A percentile compares a stretch with the other conserved stretches of the same genome.
Conservation (phyloP, 2,329 filamentous ascomycete species). For the Dactylellina sp. region DNA sequence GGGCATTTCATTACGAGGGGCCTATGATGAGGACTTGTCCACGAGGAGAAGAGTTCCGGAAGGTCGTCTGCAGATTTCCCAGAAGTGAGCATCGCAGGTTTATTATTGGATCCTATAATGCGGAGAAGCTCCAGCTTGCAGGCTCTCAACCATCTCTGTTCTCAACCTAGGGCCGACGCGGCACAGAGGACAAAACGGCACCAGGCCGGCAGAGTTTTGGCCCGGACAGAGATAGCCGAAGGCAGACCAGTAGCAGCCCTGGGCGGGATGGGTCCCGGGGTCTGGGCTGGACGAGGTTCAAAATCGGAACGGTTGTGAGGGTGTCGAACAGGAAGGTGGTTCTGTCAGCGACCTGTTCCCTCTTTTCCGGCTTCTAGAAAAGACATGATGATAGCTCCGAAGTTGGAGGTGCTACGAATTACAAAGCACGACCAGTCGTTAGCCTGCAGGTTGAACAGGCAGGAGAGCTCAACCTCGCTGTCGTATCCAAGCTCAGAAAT, state of each 20-base stretch:
- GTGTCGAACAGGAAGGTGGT: slow-evolving; percentile 55
- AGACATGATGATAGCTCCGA: background rate
- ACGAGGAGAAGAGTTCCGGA: slow-evolving; percentile 47
- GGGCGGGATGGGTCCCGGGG: slow-evolving; percentile 45
- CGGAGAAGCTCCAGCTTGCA: slow-evolving; percentile 51
- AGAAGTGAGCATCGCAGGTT: slow-evolving; percentile 37
- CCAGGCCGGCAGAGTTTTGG: slow-evolving; percentile 35
- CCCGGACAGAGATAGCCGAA: slow-evolving; percentile 52
- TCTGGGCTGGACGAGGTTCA: slow-evolving; percentile 52
- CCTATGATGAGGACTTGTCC: slow-evolving; percentile 11
- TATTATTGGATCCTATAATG: slow-evolving; percentile 51
- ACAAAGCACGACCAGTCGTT: slow-evolving; percentile 36
- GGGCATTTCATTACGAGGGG: slow-evolving; percentile 32
- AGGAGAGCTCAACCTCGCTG: slow-evolving; percentile 37
- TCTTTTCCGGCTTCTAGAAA: slow-evolving; percentile 49
- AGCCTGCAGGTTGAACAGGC: slow-evolving; percentile 33
- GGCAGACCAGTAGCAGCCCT: slow-evolving; percentile 17
- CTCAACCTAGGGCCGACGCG: slow-evolving; percentile 22
- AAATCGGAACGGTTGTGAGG: slow-evolving; percentile 53
- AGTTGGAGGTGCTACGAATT: slow-evolving; percentile 16
- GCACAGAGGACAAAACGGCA: slow-evolving; percentile 51
- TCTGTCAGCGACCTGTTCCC: slow-evolving; percentile 35
- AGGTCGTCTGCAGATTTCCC: slow-evolving; percentile 43
- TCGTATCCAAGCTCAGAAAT: slow-evolving; percentile 29
- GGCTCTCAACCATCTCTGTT: slow-evolving; percentile 25